Evolutionary conservation across 495 filamentous ascomycete species (phyloP), one percentile per base, ranked within the genome.

Genomic region (Aspergillus kassunensis): DNA sequence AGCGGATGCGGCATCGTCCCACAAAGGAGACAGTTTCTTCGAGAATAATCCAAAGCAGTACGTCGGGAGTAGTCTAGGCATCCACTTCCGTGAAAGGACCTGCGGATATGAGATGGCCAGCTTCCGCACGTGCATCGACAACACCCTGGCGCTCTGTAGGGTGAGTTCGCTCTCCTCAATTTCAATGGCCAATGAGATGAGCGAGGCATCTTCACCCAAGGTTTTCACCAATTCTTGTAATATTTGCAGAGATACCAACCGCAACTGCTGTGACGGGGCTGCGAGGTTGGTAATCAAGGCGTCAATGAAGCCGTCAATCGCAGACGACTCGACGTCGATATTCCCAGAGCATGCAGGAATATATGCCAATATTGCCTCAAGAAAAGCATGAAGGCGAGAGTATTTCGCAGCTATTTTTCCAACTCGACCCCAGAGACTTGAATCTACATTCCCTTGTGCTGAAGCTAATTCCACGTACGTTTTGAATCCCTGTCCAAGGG

Each of bases 21-120:
- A 96, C 18, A 92, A 66, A 13, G 87, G 88, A 5, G 90, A 75
- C 49, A 96, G 72, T 54, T 85, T 88, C 43, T 92, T 83, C 4
- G 90, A 93, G 47, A 95, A 80, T 57, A 97, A 80, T 35, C 91
- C 92, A 63, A 97, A 97, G 59, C 88, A 85, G 57, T 90, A 97
- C 12, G 83, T 74, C 1, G 91, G 88, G 24, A 97, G 77, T 6
- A 91, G 76, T 56, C 74, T 76, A 25, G 80, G 70, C 59, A 95
- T 73, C 84, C 86, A 90, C 11, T 75, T 77, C 42, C 77, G 76
- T 18, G 72, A 60, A 55, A 71, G 57, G 43, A 79, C 59, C 65
- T 72, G 64, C 48, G 80, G 60, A 68, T 82, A 88, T 58, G 85
- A 57, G 51, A 79, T 62, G 40, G 82, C 74, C 25, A 97, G 78